These are phyloP conservation scores for Tinospora cordifolia DNA, from an alignment of 164 flowering plant genomes.

Conservation along the genomic window DNA sequence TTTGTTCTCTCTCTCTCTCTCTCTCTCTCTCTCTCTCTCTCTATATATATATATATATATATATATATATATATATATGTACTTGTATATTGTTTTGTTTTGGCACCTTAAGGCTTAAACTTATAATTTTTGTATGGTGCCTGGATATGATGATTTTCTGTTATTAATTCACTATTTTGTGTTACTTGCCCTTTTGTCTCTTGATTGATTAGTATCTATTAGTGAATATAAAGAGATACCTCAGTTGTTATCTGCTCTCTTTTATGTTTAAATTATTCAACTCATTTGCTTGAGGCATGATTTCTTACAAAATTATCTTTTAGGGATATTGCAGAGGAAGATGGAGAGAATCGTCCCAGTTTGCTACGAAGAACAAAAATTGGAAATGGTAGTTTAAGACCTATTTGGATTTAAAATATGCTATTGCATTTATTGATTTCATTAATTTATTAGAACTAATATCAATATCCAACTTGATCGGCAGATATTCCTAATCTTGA, in stretches of 20 bases:
- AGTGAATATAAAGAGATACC: neutral
- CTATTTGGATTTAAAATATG: neutral
- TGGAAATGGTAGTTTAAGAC: constrained; percentile 73
- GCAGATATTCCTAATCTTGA: constrained; percentile 95
- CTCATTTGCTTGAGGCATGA: constrained; percentile 8
- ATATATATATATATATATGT: no score
- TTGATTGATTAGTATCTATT: neutral
- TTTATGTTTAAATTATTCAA: neutral
- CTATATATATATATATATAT: no score
- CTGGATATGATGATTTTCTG: neutral
- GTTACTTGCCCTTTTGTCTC: neutral
- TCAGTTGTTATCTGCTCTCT: neutral
- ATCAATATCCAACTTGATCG: constrained; percentile 11
- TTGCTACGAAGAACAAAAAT: constrained; percentile 81
- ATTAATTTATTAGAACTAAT: constrained; percentile 1
- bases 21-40: no score
- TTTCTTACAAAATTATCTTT: constrained; percentile 10
- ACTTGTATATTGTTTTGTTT: neutral
- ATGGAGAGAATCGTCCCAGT: constrained; percentile 56
- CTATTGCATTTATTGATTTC: constrained; percentile 3
- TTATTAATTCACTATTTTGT: neutral
- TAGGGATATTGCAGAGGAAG: constrained; percentile 89
- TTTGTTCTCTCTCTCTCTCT: no score
- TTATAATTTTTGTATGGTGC: neutral
- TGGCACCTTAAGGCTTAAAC: neutral